Evolutionary conservation across 805 yeast genomes (phyloP), one percentile per base, ranked within the genome.

Genomic region (Sugiyamaella valdiviana): DNA sequence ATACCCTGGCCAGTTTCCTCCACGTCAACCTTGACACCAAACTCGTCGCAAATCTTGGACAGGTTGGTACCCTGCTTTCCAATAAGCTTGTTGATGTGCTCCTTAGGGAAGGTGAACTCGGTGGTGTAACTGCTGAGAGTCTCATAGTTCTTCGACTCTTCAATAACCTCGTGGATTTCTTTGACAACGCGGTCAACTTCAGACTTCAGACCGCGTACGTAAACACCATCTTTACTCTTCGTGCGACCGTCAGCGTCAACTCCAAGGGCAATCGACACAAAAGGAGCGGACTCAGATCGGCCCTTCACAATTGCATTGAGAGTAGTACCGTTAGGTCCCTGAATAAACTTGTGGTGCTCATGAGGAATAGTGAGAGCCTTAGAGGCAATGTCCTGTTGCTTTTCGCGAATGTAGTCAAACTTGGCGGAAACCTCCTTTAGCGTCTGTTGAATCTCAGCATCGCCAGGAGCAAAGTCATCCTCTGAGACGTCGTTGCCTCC

Each of bases 1-100:
- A 73, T 70, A 44, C 91, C 77, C 21, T 71, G 71, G 32, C 78
- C 76, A 12, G 69, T 71, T 43, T 78, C 82, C 45, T 77, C 79
- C 46, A 88, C 81, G 60, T 90, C 95, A 53, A 93, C 75, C 57
- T 76, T 77, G 56, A 85, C 87, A 42, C 82, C 87, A 59, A 73
- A 87, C 60, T 85, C 83, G 7, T 84, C 86, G 54, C 84, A 76
- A 51, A 88, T 65, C 44, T 77, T 71, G 57, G 78, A 77, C 61
- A 93, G 69, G 62, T 80, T 79, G 39, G 86, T 70, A 48, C 99
- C 99, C 52, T 79, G 85, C 63, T 83, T 85, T 57, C 99, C 99
- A 65, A 93, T 88, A 46, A 95, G 73, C 67, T 93, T 81, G 23
- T 93, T 76, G 51, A 91, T 70, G 42, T 80, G 77, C 45, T 73